Evolutionary conservation across 2,329 filamentous ascomycete genomes (phyloP).

Genomic region (Sporothrix inflata): DNA sequence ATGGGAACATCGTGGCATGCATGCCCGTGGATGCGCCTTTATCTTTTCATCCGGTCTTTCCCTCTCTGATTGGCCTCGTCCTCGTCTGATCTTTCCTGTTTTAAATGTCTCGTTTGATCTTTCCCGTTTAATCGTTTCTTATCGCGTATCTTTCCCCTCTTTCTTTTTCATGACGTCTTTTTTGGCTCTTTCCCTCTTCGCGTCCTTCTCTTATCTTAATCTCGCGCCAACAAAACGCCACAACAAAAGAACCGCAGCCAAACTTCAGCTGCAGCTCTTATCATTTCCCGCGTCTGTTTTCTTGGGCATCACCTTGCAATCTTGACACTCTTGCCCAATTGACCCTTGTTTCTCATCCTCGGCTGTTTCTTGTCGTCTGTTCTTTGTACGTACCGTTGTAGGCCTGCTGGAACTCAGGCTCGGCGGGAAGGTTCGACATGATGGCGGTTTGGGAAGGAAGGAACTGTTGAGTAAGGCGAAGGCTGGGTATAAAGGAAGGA

Average conservation of each 20-base stretch:
- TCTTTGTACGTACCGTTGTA: slow-evolving; percentile 73
- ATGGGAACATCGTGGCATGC: background rate
- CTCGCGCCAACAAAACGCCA: slow-evolving; percentile 4
- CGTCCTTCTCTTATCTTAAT: background rate
- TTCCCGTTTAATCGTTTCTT: background rate
- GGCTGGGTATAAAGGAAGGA: background rate
- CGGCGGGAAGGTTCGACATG: slow-evolving; percentile 82
- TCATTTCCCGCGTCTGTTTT: slow-evolving; percentile 12
- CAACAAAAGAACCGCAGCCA: slow-evolving; percentile 11
- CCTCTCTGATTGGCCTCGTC: background rate
- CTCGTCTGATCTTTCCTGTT: background rate
- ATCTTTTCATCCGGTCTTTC: background rate
- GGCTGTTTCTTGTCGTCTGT: background rate
- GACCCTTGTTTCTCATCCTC: background rate
- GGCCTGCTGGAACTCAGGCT: slow-evolving; percentile 99
- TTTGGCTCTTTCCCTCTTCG: background rate
- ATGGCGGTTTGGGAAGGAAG: slow-evolving; percentile 36
- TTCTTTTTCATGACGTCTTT: slow-evolving; percentile 11
- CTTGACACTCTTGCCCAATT: slow-evolving; percentile 1
- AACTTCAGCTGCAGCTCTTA: slow-evolving; percentile 22
- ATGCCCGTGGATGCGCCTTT: background rate
- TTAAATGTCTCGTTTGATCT: background rate
- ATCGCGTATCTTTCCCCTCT: slow-evolving; percentile 6
- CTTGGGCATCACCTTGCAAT: background rate
- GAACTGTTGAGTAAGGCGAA: background rate